Base-by-base conservation (phyloP, 768 basidiomycete genomes). In the Lyophyllum semitale region DNA sequence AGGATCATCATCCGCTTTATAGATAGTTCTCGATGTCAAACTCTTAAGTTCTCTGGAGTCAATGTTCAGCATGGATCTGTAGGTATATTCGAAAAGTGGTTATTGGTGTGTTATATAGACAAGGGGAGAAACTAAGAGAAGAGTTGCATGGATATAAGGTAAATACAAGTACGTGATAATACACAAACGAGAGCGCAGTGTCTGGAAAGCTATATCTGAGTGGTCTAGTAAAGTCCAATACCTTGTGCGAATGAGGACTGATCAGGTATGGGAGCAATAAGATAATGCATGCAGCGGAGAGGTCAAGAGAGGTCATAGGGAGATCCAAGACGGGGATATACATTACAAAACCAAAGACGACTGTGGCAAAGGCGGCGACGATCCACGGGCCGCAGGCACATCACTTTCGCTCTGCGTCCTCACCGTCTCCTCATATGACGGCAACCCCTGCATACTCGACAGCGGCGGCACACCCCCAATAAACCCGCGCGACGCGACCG, bases 401-500 rank as follows among this genome's bases (percentile, higher is more conserved):
- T 66, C 62, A 37, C 54, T 40, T 11, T 67, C 69, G 47, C 60
- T 59, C 48, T 59, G 58, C 38, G 63, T 54, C 42, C 63, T 56
- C 51, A 63, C 61, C 55, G 82, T 82, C 66, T 93, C 93, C 61
- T 92, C 93, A 62, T 98, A 98, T 35, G 86, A 90, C 44, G 95
- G 95, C 61, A 96, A 66, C 6, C 90, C 93, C 25, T 75, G 77
- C 75, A 88, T 78, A 62, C 89, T 88, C 63, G 79, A 79, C 64
- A 94, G 70, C 15, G 96, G 94, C 9, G 89, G 86, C n/a, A 95
- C 87, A 5, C 95, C 94, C 7, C 95, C 95, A 25, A 95, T 79
- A 71, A 95, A 96, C 6, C 94, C 95, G 13, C 89, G 77, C 57
- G 88, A 84, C 2, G 95, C 93, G 43, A 91, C 80, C 18, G 80